Conservation (phyloP, 2,329 filamentous ascomycete species). For the Metarhizium humberi region DNA sequence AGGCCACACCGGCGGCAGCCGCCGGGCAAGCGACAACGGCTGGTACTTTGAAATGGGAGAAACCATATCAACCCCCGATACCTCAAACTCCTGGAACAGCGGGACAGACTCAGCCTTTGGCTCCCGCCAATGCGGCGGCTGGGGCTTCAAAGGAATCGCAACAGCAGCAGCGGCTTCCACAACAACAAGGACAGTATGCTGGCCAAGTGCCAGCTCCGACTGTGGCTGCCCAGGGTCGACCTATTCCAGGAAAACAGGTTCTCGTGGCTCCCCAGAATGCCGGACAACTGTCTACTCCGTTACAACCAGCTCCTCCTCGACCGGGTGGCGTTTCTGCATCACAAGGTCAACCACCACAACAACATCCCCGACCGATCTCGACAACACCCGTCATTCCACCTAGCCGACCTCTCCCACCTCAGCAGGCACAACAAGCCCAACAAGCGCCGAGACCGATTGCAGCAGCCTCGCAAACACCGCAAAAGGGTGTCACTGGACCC, state of each 20-base stretch:
- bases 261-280: constrained; percentile 25
- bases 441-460: constrained; percentile 20
- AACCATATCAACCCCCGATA: constrained; percentile 28
- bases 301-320: constrained; percentile 24
- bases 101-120: constrained; percentile 10
- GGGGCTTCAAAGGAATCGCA: constrained; percentile 6
- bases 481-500: constrained; percentile 12
- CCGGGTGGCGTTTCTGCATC: constrained; percentile 18
- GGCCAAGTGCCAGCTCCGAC: neutral
- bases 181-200: constrained; percentile 7
- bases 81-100: constrained; percentile 7
- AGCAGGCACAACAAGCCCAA: constrained; percentile 15
- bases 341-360: constrained; percentile 16
- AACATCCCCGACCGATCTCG: constrained; percentile 20
- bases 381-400: constrained; percentile 25
- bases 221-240: constrained; percentile 10
- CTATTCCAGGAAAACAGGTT: constrained; percentile 18
- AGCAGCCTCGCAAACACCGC: constrained; percentile 20
- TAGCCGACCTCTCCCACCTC: constrained; percentile 22
- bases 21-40: neutral
- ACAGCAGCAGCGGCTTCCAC: constrained; percentile 11
- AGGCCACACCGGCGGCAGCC: constrained; percentile 10
- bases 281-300: constrained; percentile 24
- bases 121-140: neutral
- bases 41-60: constrained; percentile 29